A percentile compares a stretch with the other conserved stretches of the same genome.
These are phyloP conservation scores for Fusarium vanettenii DNA, from an alignment of 2,329 filamentous ascomycete genomes.

Conservation along the genomic window DNA sequence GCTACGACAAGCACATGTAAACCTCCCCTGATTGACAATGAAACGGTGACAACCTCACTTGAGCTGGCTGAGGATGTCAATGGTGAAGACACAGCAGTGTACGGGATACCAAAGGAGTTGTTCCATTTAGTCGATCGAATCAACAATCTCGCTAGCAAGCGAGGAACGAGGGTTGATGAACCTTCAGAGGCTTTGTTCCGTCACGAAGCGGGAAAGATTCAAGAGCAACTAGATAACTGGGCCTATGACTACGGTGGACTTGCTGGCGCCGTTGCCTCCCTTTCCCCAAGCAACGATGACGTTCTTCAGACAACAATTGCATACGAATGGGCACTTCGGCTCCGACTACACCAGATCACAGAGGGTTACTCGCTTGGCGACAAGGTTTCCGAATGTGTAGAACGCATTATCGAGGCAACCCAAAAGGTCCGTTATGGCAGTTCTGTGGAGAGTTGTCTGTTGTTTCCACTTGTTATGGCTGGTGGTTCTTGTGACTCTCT, in stretches of 20 bases:
- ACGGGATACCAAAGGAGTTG: slow-evolving; percentile 51
- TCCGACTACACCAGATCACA: slow-evolving; percentile 56
- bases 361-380: slow-evolving; percentile 54
- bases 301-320: slow-evolving; percentile 51
- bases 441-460: slow-evolving; percentile 53
- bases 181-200: slow-evolving; percentile 47
- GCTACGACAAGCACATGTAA: slow-evolving; percentile 50
- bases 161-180: slow-evolving; percentile 46
- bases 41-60: slow-evolving; percentile 44
- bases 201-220: slow-evolving; percentile 27
- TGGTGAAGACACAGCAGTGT: slow-evolving; percentile 49
- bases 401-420: slow-evolving; percentile 50
- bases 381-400: slow-evolving; percentile 48
- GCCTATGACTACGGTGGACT: slow-evolving; percentile 46
- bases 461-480: slow-evolving; percentile 56
- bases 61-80: slow-evolving; percentile 43
- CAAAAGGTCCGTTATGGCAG: slow-evolving; percentile 56
- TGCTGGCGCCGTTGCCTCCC: slow-evolving; percentile 39
- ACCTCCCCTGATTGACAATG: slow-evolving; percentile 49
- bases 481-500: slow-evolving; percentile 51
- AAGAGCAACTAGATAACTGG: slow-evolving; percentile 53
- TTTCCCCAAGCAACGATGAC: slow-evolving; percentile 41
- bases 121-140: slow-evolving; percentile 50
- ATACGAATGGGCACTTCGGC: slow-evolving; percentile 55
- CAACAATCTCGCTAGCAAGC: slow-evolving; percentile 49